A percentile compares a stretch with the other conserved stretches of the same genome.
Evolutionary conservation across 345 rosid genomes (phyloP).

Genomic region (Eucalyptus cladocalyx): DNA sequence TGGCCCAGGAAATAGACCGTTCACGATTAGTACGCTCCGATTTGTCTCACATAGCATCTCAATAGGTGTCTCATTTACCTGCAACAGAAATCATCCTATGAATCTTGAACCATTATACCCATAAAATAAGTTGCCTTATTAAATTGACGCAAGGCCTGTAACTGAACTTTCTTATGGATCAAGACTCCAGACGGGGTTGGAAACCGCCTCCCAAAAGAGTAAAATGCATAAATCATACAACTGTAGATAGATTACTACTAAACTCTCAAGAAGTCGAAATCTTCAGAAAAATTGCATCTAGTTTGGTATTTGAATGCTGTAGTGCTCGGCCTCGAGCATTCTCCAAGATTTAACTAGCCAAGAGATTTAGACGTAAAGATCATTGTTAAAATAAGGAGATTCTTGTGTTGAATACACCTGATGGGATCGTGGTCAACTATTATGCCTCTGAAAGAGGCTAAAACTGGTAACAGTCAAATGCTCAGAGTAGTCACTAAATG

Average conservation of each 20-base stretch:
- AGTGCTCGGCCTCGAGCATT: neutral
- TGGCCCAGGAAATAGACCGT: neutral
- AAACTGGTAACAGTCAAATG: neutral
- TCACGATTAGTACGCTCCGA: neutral
- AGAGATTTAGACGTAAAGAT: neutral
- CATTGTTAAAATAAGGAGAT: neutral
- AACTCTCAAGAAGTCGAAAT: neutral
- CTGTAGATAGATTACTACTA: neutral
- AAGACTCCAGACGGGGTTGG: neutral
- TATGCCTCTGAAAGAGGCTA: neutral
- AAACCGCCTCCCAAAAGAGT: neutral
- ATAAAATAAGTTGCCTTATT: neutral
- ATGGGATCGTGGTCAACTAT: neutral
- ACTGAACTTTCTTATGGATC: neutral
- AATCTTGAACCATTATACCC: neutral
- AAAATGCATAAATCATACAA: neutral
- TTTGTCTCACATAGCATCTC: neutral
- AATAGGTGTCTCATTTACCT: neutral
- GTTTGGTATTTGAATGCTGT: neutral
- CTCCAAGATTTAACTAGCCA: neutral
- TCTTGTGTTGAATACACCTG: neutral
- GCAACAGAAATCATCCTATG: neutral
- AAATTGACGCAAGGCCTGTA: neutral
- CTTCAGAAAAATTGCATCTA: neutral
- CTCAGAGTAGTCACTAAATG: neutral